Percentiles rank a stretch among this genome's conserved stretches.
Evolutionary conservation across 768 basidiomycete genomes (phyloP).

Genomic region (Macrolepiota dolichaula): DNA sequence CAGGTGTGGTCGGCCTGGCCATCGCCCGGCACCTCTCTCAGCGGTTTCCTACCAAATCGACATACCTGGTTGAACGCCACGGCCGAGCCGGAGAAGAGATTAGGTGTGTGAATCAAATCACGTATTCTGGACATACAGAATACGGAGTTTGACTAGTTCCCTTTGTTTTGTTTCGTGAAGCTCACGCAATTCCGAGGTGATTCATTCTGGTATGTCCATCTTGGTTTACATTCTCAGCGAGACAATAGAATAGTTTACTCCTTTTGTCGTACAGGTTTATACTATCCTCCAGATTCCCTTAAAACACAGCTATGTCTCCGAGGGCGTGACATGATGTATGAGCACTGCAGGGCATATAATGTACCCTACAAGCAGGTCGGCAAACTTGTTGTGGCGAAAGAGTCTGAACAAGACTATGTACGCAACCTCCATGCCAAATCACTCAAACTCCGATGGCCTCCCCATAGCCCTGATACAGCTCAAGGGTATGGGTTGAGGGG

Average conservation of each 20-base stretch:
- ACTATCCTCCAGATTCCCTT: constrained; percentile 79
- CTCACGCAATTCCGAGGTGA: constrained; percentile 92
- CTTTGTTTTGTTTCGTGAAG: constrained; percentile 31
- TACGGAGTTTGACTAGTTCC: background rate
- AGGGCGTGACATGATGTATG: constrained; percentile 82
- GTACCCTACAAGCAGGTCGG: constrained; percentile 75
- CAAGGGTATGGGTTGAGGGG: background rate
- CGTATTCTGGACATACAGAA: background rate
- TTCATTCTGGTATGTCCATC: constrained; percentile 69
- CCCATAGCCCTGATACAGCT: constrained; percentile 27
- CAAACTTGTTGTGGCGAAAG: constrained; percentile 85
- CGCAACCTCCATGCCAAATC: constrained; percentile 65
- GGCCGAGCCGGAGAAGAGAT: constrained; percentile 77
- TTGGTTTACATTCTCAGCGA: background rate
- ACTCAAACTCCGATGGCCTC: constrained; percentile 47
- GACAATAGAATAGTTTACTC: background rate
- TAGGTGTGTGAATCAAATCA: constrained; percentile 43
- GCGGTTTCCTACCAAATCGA: constrained; percentile 63
- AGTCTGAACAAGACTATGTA: constrained; percentile 67
- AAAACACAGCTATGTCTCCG: constrained; percentile 86
- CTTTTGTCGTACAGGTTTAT: constrained; percentile 52
- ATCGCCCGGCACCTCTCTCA: constrained; percentile 73
- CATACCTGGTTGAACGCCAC: constrained; percentile 81
- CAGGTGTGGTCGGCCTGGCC: constrained; percentile 84
- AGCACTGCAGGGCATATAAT: constrained; percentile 57